These are phyloP conservation scores for Amesomyces nigricolor DNA, from an alignment of 2,329 filamentous ascomycete genomes.

Conservation along the genomic window DNA sequence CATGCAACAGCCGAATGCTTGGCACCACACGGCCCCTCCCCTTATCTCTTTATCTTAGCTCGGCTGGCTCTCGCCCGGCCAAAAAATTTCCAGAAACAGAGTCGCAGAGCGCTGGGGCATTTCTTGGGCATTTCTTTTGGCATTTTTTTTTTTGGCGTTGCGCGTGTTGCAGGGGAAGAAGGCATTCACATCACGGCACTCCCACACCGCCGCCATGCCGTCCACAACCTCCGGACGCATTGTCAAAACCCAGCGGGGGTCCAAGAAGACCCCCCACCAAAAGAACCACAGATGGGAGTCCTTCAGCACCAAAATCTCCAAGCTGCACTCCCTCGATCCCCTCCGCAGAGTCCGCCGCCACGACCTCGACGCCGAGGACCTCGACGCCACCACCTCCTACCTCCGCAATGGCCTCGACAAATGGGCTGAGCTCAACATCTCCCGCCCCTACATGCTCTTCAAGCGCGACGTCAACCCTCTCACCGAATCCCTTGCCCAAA, in stretches of 20 bases:
- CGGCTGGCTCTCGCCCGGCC: constrained; percentile 17
- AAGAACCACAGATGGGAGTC: constrained; percentile 88
- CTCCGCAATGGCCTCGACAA: constrained; percentile 76
- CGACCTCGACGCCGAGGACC: constrained; percentile 73
- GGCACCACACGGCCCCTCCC: constrained; percentile 5
- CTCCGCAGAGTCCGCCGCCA: constrained; percentile 83
- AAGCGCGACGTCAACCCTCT: constrained; percentile 67
- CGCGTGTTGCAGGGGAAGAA: constrained; percentile 9
- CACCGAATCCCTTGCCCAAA: constrained; percentile 84
- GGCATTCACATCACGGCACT: background rate
- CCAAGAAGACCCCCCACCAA: constrained; percentile 65
- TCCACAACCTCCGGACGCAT: constrained; percentile 61
- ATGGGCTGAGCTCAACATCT: constrained; percentile 90
- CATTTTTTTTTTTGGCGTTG: constrained; percentile 2
- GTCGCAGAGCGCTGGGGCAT: too few relatives aligned
- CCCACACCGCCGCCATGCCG: constrained; percentile 47
- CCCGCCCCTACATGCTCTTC: constrained; percentile 73
- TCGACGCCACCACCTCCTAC: constrained; percentile 74
- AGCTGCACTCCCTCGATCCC: constrained; percentile 84
- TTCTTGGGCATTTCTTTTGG: too few relatives aligned
- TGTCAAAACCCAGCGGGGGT: constrained; percentile 63
- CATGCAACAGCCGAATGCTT: constrained; percentile 3
- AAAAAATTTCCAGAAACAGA: constrained; percentile 24
- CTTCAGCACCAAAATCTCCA: constrained; percentile 83
- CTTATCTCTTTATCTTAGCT: constrained; percentile 28